Conservation (phyloP, 257 asterid species). For the Nicotiana undulata region DNA sequence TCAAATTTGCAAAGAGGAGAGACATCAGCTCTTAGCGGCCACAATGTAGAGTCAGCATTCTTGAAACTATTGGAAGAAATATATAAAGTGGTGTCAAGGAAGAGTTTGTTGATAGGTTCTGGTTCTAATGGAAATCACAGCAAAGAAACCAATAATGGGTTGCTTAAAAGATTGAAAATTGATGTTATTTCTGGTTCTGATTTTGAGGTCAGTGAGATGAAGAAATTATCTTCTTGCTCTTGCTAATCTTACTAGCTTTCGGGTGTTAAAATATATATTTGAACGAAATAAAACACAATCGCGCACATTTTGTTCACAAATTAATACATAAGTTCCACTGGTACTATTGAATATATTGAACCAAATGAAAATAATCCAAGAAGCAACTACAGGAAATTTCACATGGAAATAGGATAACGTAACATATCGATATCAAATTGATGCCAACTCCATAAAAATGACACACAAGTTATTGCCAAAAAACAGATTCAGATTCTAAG, state of each 20-base stretch:
- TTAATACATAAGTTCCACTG: too few relatives aligned
- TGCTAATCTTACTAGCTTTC: slow-evolving; percentile 24
- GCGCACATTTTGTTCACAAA: too few relatives aligned
- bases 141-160: slow-evolving; percentile 12
- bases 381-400: too few relatives aligned
- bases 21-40: slow-evolving; percentile 62
- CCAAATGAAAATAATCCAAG: too few relatives aligned
- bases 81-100: slow-evolving; percentile 51
- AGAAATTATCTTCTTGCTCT: slow-evolving; percentile 61
- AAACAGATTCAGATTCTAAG: too few relatives aligned
- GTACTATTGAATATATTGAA: too few relatives aligned
- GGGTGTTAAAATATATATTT: background rate
- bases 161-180: slow-evolving; percentile 41
- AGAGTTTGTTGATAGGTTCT: slow-evolving; percentile 40
- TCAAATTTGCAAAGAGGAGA: slow-evolving; percentile 64
- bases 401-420: too few relatives aligned
- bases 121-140: slow-evolving; percentile 36
- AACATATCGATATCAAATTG: too few relatives aligned
- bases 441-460: too few relatives aligned
- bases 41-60: slow-evolving; percentile 65
- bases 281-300: too few relatives aligned
- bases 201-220: slow-evolving; percentile 68
- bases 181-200: slow-evolving; percentile 34
- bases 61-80: slow-evolving; percentile 50
- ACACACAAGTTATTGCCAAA: too few relatives aligned